Evolutionary conservation across 2,329 filamentous ascomycete species (phyloP), one percentile per base, ranked within the genome.

Genomic region (Stemphylium beticola): DNA sequence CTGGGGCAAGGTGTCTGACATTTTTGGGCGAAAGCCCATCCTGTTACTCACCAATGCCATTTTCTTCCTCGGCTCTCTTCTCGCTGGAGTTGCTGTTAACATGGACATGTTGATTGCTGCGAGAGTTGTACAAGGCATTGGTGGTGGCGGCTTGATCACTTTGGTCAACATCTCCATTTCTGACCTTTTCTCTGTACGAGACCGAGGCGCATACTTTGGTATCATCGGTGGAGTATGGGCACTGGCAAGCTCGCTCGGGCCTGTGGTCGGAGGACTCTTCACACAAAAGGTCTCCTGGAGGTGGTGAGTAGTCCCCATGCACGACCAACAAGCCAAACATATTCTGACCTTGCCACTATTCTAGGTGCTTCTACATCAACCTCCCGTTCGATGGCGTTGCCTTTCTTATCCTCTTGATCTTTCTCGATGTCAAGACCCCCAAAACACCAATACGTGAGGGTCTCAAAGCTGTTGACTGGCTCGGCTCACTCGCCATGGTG

Each of bases 211-310:
- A 52, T 88, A 85, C 67, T 86, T 85, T 65, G 87, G 87, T 0
- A 74, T 90, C 41, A 83, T 89, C 49, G 86, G 86, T 4, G 80
- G 87, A 45, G 83, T 89, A 0, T 87, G 88, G 88, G 86, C 86
- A 1, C 69, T 88, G 17, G 87, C 88, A 3, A 83, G 81, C 32
- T 83, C 83, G 0, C 74, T 89, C n/a, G 89, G 88, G 0, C 88
- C 88, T 0, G 77, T 88, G 2, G 76, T 91, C 4, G 88, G 88
- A 15, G 89, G 89, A 7, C 82, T 83, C 0, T 87, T 91, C 58
- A 88, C 87, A 0, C 79, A 85, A 49, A 78, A 81, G 22, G 82
- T 85, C 3, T 81, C 76, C 14, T 90, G 88, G 88, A 77, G 87
- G 87, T 86, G 37, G 40, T 54, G 26, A 40, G 45, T 48, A 15